These are phyloP conservation scores for Capsicum chinense DNA, from an alignment of 257 asterid genomes.

Conservation along the genomic window DNA sequence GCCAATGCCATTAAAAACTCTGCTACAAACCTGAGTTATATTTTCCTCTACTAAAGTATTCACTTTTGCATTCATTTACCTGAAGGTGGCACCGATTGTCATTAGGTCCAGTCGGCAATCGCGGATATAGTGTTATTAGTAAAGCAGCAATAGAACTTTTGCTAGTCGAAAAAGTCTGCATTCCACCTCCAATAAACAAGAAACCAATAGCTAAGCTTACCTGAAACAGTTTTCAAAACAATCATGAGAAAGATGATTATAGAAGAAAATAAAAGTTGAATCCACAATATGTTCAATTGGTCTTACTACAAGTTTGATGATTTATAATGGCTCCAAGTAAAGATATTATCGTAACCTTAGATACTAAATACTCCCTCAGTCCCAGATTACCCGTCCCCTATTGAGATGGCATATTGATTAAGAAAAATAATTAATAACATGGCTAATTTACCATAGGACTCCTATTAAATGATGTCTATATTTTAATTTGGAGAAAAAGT, in stretches of 20 bases:
- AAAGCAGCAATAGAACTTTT: slow-evolving; percentile 87
- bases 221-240: slow-evolving; percentile 43
- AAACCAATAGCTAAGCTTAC: slow-evolving; percentile 94
- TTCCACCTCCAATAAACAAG: slow-evolving; percentile 97
- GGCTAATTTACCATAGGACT: no score
- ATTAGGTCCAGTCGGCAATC: slow-evolving; percentile 94
- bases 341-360: not conserved
- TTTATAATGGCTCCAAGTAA: not conserved
- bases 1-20: not conserved
- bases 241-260: not conserved
- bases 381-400: no score
- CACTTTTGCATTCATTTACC: slow-evolving; percentile 52
- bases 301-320: not conserved
- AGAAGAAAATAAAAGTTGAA: not conserved
- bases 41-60: not conserved
- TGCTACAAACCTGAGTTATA: not conserved
- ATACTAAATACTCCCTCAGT: not conserved
- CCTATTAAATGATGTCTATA: no score
- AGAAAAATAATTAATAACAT: no score
- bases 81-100: slow-evolving; percentile 99
- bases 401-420: no score
- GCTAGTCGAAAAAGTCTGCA: slow-evolving; percentile 92
- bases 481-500: no score
- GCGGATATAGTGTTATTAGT: slow-evolving; percentile 89
- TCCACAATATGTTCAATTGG: not conserved